A percentile compares a stretch with the other conserved stretches of the same genome.
phyloP scores from a whole-genome alignment of 805 yeast genomes.

The Starmerella etchellsii region DNA sequence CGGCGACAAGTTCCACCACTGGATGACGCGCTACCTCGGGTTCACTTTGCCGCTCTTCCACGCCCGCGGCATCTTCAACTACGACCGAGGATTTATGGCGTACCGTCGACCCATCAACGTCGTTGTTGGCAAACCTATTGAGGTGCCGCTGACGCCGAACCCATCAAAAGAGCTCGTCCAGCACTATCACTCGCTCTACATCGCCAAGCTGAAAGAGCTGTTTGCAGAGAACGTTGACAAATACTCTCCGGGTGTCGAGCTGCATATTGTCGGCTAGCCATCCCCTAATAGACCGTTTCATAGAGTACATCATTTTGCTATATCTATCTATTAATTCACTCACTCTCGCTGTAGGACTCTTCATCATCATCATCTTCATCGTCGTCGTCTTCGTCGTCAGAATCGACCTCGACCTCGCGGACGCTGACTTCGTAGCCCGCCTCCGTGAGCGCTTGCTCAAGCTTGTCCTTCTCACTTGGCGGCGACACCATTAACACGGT shows the following conservation, averaged over 20 bases:
- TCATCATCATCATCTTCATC: constrained; percentile 16
- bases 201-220: constrained; percentile 46
- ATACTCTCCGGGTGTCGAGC: constrained; percentile 16
- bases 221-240: constrained; percentile 50
- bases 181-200: constrained; percentile 59
- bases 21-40: constrained; percentile 59
- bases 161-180: constrained; percentile 13
- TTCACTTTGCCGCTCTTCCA: constrained; percentile 85
- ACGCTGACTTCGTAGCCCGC: constrained; percentile 50
- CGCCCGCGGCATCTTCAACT: constrained; percentile 80
- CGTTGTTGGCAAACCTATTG: constrained; percentile 35
- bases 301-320: neutral
- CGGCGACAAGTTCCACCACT: constrained; percentile 48
- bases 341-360: neutral
- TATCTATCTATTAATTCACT: neutral
- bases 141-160: constrained; percentile 20
- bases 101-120: constrained; percentile 67
- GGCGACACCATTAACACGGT: constrained; percentile 62
- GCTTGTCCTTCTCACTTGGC: constrained; percentile 42
- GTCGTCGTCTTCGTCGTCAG: constrained; percentile 16
- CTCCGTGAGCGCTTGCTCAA: constrained; percentile 36
- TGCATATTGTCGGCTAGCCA: constrained; percentile 17
- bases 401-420: constrained; percentile 37
- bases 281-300: too few species aligned
- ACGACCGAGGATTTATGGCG: constrained; percentile 78